Conservation (phyloP, 2,329 filamentous ascomycete genomes). For the Aspergillus aculeatinus region DNA sequence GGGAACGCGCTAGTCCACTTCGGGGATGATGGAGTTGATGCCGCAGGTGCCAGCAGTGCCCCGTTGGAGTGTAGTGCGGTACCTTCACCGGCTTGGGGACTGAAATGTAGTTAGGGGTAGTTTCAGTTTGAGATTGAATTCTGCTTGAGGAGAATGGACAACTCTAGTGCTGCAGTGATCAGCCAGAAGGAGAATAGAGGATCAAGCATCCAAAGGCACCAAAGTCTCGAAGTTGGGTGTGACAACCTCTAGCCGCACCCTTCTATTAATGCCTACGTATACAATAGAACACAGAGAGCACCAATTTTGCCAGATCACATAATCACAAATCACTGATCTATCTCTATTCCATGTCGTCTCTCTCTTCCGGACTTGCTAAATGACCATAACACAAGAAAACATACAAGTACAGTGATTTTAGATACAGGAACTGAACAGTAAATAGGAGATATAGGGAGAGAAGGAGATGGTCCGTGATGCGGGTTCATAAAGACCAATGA, state of each 20-base stretch:
- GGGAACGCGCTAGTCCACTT: conserved; percentile 29
- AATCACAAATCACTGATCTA: neutral
- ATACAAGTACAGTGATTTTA: neutral
- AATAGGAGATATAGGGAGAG: conserved; percentile 1
- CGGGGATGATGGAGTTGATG: neutral
- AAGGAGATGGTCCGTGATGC: conserved; percentile 5
- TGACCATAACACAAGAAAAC: neutral
- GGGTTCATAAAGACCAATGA: neutral
- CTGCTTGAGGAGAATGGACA: too few relatives aligned
- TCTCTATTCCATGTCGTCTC: neutral
- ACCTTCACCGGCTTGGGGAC: too few relatives aligned
- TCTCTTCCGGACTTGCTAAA: neutral
- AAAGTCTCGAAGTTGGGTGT: too few relatives aligned
- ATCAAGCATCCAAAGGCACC: too few relatives aligned
- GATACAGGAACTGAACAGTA: neutral
- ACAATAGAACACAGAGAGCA: too few relatives aligned
- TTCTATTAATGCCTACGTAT: too few relatives aligned
- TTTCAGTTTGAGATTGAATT: too few relatives aligned
- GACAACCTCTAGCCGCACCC: too few relatives aligned
- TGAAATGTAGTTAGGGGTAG: too few relatives aligned
- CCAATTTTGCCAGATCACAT: neutral
- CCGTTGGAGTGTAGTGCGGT: neutral
- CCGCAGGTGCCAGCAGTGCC: neutral
- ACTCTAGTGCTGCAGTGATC: too few relatives aligned
- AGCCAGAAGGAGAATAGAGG: too few relatives aligned